Percentiles rank a stretch among this genome's conserved stretches.
Conservation (phyloP, 345 rosid species). For the Aurinia saxatilis region DNA sequence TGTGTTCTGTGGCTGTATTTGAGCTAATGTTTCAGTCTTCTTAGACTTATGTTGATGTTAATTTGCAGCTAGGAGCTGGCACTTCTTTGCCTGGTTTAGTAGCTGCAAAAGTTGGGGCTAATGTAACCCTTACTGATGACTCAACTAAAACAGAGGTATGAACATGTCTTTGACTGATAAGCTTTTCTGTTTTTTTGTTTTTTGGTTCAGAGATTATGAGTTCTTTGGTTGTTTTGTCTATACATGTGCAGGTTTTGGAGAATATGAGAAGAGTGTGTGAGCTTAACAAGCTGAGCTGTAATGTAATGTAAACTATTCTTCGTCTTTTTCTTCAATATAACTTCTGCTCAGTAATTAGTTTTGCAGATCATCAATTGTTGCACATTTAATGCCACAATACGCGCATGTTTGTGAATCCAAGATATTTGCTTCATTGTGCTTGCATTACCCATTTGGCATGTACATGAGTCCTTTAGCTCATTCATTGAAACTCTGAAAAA, state of each 20-base stretch:
- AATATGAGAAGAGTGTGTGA: constrained; percentile 62
- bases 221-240: background rate
- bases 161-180: background rate
- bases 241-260: constrained; percentile 57
- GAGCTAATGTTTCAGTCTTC: background rate
- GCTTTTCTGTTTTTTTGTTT: background rate
- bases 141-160: constrained; percentile 51
- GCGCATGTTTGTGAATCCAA: background rate
- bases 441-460: background rate
- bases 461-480: background rate
- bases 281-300: constrained; percentile 50
- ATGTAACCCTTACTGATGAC: constrained; percentile 56
- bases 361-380: too few relatives aligned
- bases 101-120: constrained; percentile 75
- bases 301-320: constrained; percentile 33
- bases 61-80: constrained; percentile 75
- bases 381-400: too few relatives aligned
- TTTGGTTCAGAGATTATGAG: background rate
- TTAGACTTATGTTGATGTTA: background rate
- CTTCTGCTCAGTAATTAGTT: too few relatives aligned
- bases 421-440: background rate
- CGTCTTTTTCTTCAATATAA: background rate
- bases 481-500: background rate
- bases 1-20: too few relatives aligned
- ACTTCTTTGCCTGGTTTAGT: constrained; percentile 40